Conservation (phyloP, 2,329 filamentous ascomycete species). For the Colletotrichum lini region DNA sequence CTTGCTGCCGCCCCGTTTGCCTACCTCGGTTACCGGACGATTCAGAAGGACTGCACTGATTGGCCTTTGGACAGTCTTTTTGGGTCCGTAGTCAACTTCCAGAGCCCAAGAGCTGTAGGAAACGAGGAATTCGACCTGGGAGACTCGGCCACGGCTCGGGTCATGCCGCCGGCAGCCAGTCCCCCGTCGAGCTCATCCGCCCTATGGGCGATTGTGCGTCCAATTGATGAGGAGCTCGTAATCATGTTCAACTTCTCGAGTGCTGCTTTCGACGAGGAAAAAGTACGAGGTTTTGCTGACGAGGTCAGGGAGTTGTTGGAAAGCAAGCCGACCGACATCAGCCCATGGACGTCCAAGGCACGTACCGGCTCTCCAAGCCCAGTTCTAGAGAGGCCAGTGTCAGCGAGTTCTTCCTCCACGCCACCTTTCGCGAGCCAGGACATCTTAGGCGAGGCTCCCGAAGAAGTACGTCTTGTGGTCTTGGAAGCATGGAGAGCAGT, state of each 20-base stretch:
- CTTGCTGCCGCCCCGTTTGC: conserved; percentile 6
- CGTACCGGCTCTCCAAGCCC: not conserved
- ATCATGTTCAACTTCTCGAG: conserved; percentile 16
- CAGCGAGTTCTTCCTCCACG: not conserved
- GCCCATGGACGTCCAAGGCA: not conserved
- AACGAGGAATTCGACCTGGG: conserved; percentile 3
- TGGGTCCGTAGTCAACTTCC: conserved; percentile 14
- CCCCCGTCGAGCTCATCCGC: conserved; percentile 1
- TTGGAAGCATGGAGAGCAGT: conserved; percentile 8
- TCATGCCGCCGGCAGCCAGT: conserved; percentile 5
- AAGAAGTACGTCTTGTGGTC: not conserved
- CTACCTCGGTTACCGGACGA: conserved; percentile 10
- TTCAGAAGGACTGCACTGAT: conserved; percentile 10
- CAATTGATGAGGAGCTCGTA: not conserved
- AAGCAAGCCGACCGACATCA: conserved; percentile 11
- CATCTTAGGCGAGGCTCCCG: not conserved
- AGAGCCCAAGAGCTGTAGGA: not conserved
- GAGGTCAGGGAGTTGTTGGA: conserved; percentile 5
- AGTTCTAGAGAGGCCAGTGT: not conserved
- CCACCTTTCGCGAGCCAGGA: not conserved
- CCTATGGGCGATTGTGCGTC: conserved; percentile 10
- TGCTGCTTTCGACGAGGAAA: conserved; percentile 1
- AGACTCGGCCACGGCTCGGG: not conserved
- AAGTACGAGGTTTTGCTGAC: not conserved
- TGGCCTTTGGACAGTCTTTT: conserved; percentile 11